Percentiles rank a stretch among this genome's conserved stretches.
Conservation (phyloP, 225 moss, liverwort and hornwort genomes). For the Sphagnum tenellum region DNA sequence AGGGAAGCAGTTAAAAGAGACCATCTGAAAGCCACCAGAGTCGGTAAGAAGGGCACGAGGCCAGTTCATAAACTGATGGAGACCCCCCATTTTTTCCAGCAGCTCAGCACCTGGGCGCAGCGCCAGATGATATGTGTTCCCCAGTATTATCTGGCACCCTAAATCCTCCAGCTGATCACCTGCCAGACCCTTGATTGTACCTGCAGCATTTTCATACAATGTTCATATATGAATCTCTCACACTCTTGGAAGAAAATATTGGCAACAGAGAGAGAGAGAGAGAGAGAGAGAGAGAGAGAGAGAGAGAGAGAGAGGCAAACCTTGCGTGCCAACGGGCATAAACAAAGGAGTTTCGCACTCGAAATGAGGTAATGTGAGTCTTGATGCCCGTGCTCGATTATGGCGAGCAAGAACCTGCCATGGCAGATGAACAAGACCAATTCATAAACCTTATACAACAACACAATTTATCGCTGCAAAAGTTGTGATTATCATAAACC, state of each 20-base stretch:
- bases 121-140: constrained; percentile 78
- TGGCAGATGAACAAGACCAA: constrained; percentile 4
- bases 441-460: too few species aligned
- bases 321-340: constrained; percentile 98
- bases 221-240: neutral
- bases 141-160: constrained; percentile 73
- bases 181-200: constrained; percentile 83
- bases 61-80: constrained; percentile 95
- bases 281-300: constrained; percentile 1
- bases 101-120: constrained; percentile 80
- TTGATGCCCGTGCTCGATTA: constrained; percentile 84
- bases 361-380: constrained; percentile 80
- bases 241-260: neutral
- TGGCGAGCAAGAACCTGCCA: constrained; percentile 72
- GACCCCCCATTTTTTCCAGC: constrained; percentile 65
- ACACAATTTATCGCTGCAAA: neutral
- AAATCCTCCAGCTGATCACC: constrained; percentile 85
- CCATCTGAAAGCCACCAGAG: constrained; percentile 98
- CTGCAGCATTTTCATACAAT: constrained; percentile 21
- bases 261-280: neutral
- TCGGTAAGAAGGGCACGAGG: constrained; percentile 89
- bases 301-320: constrained; percentile 20
- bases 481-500: neutral
- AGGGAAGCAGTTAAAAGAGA: constrained; percentile 9
- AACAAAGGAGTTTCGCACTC: constrained; percentile 84